Evolutionary conservation across 257 asterid species (phyloP), one percentile per base, ranked within the genome.

Genomic region (Striga asiatica): DNA sequence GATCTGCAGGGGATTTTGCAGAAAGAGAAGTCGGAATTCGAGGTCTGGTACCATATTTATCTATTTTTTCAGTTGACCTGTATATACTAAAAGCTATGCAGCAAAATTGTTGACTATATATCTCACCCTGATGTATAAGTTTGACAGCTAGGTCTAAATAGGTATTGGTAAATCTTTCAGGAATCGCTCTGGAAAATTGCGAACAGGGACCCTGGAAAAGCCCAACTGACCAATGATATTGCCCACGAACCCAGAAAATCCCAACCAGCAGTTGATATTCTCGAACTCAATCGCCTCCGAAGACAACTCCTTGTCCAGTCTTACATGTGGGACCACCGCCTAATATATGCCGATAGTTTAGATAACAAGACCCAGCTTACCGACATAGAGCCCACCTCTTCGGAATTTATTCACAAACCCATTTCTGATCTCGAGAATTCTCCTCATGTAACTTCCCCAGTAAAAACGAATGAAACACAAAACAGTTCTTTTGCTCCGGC

Each of bases 21-120:
- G 73, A 79, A 77, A 65, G 98, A 81, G 80, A 89, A 81, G 72
- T 65, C 62, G 32, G 98, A 89, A 71, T 83, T 86, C 70, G 89
- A 84, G 91, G 96, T 83, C 49, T 65, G 61, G 32, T 24, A 38
- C 62, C 60, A 43, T 50, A 61, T 62, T 60, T 21, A 56, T 54
- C 57, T 35, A 1, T 35, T 8, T 56, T 22, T 58, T 43, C 16
- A 11, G 14, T 59, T 47, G 16, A 37, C 6, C 49, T 59, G 17
- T 20, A 13, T 17, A 37, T 23, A 16, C 19, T 11, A 8, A n/a
- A 37, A 45, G 43, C 45, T 23, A 24, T 41, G 28, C 31, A 37
- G 61, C 49, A 49, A 29, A 25, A 54, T 22, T 66, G 63, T 17
- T 50, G 9, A 11, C 18, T 16, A 24, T 59, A 39, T 58, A 23